Evolutionary conservation across 768 basidiomycete genomes (phyloP).

Genomic region (Termitomyces sp.): DNA sequence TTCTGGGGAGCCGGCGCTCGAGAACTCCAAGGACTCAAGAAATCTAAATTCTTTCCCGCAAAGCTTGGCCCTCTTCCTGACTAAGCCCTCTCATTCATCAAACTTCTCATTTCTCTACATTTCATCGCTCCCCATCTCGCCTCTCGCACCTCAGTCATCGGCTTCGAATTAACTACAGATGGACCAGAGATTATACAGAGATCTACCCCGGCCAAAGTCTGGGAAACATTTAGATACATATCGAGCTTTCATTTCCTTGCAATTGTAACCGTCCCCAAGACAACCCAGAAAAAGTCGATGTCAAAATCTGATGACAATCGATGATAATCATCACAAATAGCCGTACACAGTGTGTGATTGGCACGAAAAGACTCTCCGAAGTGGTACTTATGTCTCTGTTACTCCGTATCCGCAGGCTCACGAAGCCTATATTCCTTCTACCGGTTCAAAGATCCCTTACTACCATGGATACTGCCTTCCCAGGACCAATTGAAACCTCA

Average conservation of each 20-base stretch:
- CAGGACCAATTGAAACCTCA: conserved; percentile 52
- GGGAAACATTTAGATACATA: background rate
- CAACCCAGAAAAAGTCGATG: background rate
- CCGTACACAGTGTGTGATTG: conserved; percentile 1
- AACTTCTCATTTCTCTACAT: too few species aligned
- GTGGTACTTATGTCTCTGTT: conserved; percentile 11
- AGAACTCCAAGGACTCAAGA: too few species aligned
- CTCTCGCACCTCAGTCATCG: too few species aligned
- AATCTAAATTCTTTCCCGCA: too few species aligned
- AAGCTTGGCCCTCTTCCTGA: too few species aligned
- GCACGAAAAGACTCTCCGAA: conserved; percentile 1
- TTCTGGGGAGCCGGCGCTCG: too few species aligned
- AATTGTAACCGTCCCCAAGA: too few species aligned
- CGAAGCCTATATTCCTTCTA: conserved; percentile 1
- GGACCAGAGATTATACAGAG: too few species aligned
- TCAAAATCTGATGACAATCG: background rate
- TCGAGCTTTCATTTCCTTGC: background rate
- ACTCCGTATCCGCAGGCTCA: conserved; percentile 12
- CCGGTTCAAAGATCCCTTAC: conserved; percentile 7
- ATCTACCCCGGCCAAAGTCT: background rate
- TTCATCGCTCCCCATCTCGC: too few species aligned
- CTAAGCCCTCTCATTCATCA: too few species aligned
- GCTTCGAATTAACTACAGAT: too few species aligned
- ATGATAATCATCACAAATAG: conserved; percentile 6
- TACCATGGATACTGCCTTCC: conserved; percentile 20